Evolutionary conservation across 2,329 filamentous ascomycete species (phyloP), one percentile per base, ranked within the genome.

Genomic region (Didymella sp.): DNA sequence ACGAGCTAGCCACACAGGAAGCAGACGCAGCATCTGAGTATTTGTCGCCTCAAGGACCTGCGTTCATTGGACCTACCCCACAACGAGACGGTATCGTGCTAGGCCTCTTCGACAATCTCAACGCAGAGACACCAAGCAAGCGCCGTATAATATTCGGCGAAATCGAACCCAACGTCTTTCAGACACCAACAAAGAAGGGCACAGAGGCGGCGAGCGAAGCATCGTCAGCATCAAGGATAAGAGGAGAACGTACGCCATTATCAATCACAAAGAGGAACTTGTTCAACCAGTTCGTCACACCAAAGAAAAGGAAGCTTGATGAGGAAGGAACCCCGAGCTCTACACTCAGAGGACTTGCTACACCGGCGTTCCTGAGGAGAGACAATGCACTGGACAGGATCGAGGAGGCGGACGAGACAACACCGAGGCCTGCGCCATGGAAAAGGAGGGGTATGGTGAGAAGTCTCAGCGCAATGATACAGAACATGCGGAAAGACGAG

Each of bases 41-140:
- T 7, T 52, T 73, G 7, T 74, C 73, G 4, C 71, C 71, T 21
- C 68, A 73, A 60, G 69, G 70, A 6, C 73, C 72, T 41, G 51
- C 62, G 9, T 62, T 74, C 38, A 84, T 95, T 59, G 90, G 89
- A 2, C 91, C 91, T 1, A 95, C 91, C 12, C 91, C 91, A 3
- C 91, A 94, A 69, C 86, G 87, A 59, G 89, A 94, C 72, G 91
- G 91, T 25, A 85, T 85, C 19, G 87, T 92, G 1, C 80, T 95
- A 2, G 90, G 91, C 4, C 77, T 95, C 17, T 95, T 95, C 71
- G 91, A 94, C 69, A 77, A 89, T 11, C 77, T 92, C 7, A 83
- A 84, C 1, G 82, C 83, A 5, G 82, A 78, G 46, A 80, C 77
- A 27, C 76, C 77, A 6, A 77, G 72, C 52, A 76, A 73, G 66